Conservation (phyloP, 257 asterid genomes). For the Solanum pennellii region DNA sequence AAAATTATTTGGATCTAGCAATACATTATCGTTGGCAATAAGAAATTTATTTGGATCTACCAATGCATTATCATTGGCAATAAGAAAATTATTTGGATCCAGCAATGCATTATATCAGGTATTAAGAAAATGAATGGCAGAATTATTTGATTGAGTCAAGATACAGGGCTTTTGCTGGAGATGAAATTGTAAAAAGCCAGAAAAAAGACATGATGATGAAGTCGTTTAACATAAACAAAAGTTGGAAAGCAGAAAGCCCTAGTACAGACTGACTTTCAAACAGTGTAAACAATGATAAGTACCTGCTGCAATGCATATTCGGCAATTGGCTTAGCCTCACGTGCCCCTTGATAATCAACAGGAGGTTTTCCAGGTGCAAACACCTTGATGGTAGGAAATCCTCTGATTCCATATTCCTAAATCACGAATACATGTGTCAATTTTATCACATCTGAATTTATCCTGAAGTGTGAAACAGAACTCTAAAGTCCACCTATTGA, state of each 20-base stretch:
- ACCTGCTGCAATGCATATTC: constrained; percentile 72
- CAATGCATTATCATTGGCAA: not conserved
- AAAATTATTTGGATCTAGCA: not conserved
- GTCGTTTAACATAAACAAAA: not conserved
- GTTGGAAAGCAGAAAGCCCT: not conserved
- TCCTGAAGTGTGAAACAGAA: not conserved
- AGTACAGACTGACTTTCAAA: not conserved
- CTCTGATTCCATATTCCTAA: constrained; percentile 83
- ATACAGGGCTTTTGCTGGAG: not conserved
- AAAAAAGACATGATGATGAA: not conserved
- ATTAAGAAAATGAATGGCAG: not conserved
- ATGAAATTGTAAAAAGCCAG: not conserved
- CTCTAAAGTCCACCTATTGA: not conserved
- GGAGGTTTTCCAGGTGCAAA: constrained; percentile 90
- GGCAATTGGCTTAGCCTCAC: constrained; percentile 77
- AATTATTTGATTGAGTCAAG: not conserved
- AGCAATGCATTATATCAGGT: not conserved
- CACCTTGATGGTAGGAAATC: constrained; percentile 94
- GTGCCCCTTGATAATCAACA: constrained; percentile 82
- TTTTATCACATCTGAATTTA: not conserved
- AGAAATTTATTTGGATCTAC: not conserved
- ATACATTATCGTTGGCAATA: not conserved
- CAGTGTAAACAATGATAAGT: not conserved
- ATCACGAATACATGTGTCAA: not conserved
- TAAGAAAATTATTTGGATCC: not conserved